Conservation (phyloP, 2,329 filamentous ascomycete genomes). For the Botryotinia globosa region DNA sequence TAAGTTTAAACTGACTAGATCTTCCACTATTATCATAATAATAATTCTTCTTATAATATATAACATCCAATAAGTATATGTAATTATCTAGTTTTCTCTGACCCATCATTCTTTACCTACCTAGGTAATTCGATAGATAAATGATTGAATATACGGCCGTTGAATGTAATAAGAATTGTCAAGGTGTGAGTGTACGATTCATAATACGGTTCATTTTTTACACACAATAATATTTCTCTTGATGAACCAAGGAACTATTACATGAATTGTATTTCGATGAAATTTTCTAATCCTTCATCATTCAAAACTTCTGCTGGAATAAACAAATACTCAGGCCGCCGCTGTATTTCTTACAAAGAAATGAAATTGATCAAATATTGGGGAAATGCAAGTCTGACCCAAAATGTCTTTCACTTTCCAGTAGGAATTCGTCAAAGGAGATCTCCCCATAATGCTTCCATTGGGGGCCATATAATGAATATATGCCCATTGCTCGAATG, state of each 20-base stretch:
- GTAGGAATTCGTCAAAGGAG: not conserved
- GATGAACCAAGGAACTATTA: not conserved
- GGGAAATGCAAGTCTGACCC: not conserved
- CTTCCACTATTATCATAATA: no score
- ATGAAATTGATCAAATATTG: not conserved
- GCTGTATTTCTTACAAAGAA: not conserved
- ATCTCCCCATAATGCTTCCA: not conserved
- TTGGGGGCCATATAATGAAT: not conserved
- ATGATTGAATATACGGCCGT: no score
- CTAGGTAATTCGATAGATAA: not conserved
- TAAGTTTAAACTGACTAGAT: no score
- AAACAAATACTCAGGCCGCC: no score
- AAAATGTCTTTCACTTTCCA: not conserved
- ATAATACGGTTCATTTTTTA: not conserved
- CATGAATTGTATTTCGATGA: not conserved
- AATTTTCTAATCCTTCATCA: not conserved
- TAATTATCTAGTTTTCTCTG: not conserved
- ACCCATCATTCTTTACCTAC: not conserved
- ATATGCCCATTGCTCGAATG: not conserved
- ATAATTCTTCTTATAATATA: no score
- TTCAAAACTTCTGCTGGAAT: no score
- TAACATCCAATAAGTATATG: not conserved
- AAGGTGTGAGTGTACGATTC: not conserved
- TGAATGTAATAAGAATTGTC: no score
- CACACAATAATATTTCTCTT: not conserved